phyloP scores from a whole-genome alignment of 768 basidiomycete genomes.

The Mycena amicta region DNA sequence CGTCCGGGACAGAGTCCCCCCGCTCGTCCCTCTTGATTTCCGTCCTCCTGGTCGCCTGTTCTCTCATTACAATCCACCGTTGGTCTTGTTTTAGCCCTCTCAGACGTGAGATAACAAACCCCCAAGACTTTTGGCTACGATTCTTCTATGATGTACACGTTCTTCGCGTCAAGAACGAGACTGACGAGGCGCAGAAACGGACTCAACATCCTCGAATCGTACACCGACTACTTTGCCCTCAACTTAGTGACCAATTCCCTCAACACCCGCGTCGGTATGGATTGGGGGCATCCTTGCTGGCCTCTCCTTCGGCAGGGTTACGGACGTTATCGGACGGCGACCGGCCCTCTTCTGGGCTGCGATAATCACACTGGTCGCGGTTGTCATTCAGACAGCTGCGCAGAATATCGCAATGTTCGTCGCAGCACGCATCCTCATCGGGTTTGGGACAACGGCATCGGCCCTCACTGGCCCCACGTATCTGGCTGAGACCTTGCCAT shows the following conservation, averaged over 20 bases:
- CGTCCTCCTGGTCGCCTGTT: conserved; percentile 14
- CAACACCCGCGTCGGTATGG: conserved; percentile 26
- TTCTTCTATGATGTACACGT: conserved; percentile 19
- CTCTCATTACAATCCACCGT: conserved; percentile 19
- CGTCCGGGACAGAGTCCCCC: conserved; percentile 11
- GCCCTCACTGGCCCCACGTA: conserved; percentile 26
- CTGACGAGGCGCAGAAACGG: conserved; percentile 14
- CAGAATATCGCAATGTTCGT: conserved; percentile 29
- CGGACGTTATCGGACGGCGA: conserved; percentile 24
- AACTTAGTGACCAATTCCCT: conserved; percentile 15
- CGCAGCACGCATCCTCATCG: conserved; percentile 25
- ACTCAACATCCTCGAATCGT: conserved; percentile 26
- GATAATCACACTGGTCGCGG: conserved; percentile 23
- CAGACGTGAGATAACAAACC: not conserved
- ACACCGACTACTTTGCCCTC: conserved; percentile 21
- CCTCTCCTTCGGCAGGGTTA: conserved; percentile 25
- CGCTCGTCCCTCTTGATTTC: conserved; percentile 14
- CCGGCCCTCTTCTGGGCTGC: conserved; percentile 27
- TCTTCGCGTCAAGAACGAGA: not conserved
- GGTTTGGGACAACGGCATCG: conserved; percentile 26
- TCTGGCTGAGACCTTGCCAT: conserved; percentile 24
- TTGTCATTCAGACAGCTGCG: conserved; percentile 25
- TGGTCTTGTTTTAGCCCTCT: not conserved
- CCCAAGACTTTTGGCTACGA: conserved; percentile 21
- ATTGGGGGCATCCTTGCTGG: conserved; percentile 28